Conservation (phyloP, 2,329 filamentous ascomycete species). For the Mariannaea elegans region DNA sequence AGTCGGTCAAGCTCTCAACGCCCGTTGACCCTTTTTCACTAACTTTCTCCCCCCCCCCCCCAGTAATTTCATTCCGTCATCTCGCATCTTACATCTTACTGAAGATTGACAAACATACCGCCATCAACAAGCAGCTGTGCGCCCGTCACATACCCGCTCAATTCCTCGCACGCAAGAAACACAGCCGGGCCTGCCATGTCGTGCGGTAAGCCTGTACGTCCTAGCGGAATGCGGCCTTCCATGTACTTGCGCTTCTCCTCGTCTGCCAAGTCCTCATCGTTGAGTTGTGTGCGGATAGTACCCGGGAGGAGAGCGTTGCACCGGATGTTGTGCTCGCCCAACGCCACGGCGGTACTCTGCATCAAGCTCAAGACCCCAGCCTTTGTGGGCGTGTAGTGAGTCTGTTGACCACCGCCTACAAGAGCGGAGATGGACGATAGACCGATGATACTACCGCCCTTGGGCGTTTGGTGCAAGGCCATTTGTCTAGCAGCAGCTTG, state of each 20-base stretch:
- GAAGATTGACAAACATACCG: constrained; percentile 88
- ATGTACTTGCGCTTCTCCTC: constrained; percentile 78
- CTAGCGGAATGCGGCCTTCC: constrained; percentile 82
- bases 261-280: constrained; percentile 82
- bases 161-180: constrained; percentile 80
- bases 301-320: constrained; percentile 88
- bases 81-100: too few relatives aligned
- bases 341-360: constrained; percentile 82
- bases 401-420: constrained; percentile 80
- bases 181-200: constrained; percentile 87
- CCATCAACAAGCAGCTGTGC: constrained; percentile 88
- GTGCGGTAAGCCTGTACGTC: constrained; percentile 73
- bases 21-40: too few relatives aligned
- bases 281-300: constrained; percentile 84
- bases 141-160: constrained; percentile 84
- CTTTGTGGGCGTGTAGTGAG: constrained; percentile 90
- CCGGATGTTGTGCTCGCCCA: constrained; percentile 78
- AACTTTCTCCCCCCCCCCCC: constrained; percentile 7
- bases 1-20: not conserved
- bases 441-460: constrained; percentile 82
- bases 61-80: constrained; percentile 28
- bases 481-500: constrained; percentile 89
- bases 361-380: constrained; percentile 83
- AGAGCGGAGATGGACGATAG: constrained; percentile 78
- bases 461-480: constrained; percentile 66